A percentile compares a stretch with the other conserved stretches of the same genome.
Conservation (phyloP, 2,329 filamentous ascomycete genomes). For the Huntiella decipiens region DNA sequence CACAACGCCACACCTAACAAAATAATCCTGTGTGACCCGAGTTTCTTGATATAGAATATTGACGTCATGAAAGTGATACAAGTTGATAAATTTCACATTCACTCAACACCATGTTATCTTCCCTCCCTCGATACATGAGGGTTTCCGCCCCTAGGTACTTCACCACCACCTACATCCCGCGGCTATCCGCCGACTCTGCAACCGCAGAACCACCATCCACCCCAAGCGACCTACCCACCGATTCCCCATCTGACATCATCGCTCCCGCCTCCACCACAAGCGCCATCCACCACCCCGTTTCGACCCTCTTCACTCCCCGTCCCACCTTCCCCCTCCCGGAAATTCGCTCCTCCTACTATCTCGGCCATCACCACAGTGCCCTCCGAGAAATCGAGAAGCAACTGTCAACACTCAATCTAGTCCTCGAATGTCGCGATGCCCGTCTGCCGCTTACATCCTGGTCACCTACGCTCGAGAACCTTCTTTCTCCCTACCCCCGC, state of each 20-base stretch:
- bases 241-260: background rate
- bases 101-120: too few species aligned
- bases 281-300: conserved; percentile 11
- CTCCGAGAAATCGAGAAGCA: conserved; percentile 65
- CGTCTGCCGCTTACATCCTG: conserved; percentile 74
- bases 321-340: conserved; percentile 49
- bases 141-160: background rate
- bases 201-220: too few species aligned
- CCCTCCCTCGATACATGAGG: too few species aligned
- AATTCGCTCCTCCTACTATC: conserved; percentile 77
- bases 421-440: conserved; percentile 90
- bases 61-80: too few species aligned
- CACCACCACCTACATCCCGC: background rate
- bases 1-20: too few species aligned
- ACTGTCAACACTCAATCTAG: conserved; percentile 63
- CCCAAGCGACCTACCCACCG: too few species aligned
- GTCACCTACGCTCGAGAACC: conserved; percentile 74
- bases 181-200: background rate
- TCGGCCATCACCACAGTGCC: conserved; percentile 78
- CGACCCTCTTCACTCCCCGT: conserved; percentile 49
- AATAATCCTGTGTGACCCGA: too few species aligned
- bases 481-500: conserved; percentile 46
- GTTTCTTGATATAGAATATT: too few species aligned
- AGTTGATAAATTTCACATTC: too few species aligned
- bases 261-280: background rate